These are phyloP conservation scores for Mycena rebaudengoi DNA, from an alignment of 768 basidiomycete species.

Conservation along the genomic window DNA sequence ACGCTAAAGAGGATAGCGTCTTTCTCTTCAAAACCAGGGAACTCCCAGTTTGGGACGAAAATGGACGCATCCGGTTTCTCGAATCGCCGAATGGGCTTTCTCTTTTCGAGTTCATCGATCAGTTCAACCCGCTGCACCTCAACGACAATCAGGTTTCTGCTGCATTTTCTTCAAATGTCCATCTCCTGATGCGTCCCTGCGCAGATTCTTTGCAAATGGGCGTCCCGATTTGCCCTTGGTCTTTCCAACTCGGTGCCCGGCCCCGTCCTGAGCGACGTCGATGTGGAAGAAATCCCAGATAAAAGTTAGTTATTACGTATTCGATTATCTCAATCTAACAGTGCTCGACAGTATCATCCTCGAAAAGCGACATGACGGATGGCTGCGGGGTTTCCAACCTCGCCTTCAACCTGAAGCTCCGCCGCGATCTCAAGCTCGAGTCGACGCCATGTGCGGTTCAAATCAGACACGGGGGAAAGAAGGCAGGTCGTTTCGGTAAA, in stretches of 20 bases:
- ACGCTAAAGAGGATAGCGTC: constrained; percentile 63
- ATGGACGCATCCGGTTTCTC: constrained; percentile 21
- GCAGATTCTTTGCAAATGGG: constrained; percentile 75
- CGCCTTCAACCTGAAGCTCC: constrained; percentile 43
- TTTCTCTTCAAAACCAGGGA: constrained; percentile 68
- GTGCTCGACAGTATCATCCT: constrained; percentile 33
- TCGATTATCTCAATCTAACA: neutral
- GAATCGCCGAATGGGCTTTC: constrained; percentile 29
- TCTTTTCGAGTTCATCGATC: constrained; percentile 58
- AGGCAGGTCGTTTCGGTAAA: constrained; percentile 47
- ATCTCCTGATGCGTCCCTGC: neutral
- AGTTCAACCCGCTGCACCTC: constrained; percentile 58
- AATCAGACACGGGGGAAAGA: constrained; percentile 55
- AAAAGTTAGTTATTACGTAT: constrained; percentile 48
- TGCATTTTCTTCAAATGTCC: neutral
- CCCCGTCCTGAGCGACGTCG: constrained; percentile 42
- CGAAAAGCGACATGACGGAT: constrained; percentile 61
- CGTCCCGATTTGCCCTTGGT: constrained; percentile 66
- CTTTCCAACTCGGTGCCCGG: constrained; percentile 74
- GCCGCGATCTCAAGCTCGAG: constrained; percentile 44
- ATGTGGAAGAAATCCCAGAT: constrained; percentile 54
- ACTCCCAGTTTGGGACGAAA: constrained; percentile 28
- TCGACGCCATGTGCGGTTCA: constrained; percentile 58
- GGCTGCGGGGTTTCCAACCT: constrained; percentile 59
- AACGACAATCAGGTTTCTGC: constrained; percentile 60